A percentile compares a stretch with the other conserved stretches of the same genome.
Evolutionary conservation across 169 alveolate species (phyloP).

Genomic region (Plasmodium cynomolgi): DNA sequence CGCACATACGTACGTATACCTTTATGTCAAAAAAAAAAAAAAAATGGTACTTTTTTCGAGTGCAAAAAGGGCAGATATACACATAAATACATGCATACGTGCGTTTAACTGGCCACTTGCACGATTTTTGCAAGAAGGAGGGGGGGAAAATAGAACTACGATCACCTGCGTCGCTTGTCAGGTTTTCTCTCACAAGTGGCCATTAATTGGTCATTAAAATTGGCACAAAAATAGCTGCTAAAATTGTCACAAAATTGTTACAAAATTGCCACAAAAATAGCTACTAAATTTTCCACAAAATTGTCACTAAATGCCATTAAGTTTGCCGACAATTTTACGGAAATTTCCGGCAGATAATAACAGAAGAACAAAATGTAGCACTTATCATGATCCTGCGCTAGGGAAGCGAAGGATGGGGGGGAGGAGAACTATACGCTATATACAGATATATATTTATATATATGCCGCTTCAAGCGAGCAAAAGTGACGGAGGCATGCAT

Average conservation of each 20-base stretch:
- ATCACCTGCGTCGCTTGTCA: not conserved
- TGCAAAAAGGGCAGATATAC: not conserved
- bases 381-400: not conserved
- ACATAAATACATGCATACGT: not conserved
- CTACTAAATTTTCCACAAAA: not conserved
- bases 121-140: not conserved
- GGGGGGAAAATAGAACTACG: not conserved
- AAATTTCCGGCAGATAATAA: not conserved
- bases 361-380: not conserved
- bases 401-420: not conserved
- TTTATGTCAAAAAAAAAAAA: not conserved
- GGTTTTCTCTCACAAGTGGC: not conserved
- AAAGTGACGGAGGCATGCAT: not conserved
- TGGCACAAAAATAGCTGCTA: not conserved
- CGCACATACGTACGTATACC: not conserved
- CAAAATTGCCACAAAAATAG: not conserved
- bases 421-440: not conserved
- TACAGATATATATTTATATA: no score
- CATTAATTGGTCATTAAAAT: not conserved
- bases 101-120: constrained; percentile 1
- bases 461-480: not conserved
- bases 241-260: not conserved
- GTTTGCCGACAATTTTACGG: not conserved
- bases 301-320: not conserved
- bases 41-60: not conserved